Percentiles rank a stretch among this genome's conserved stretches.
phyloP scores from a whole-genome alignment of 768 basidiomycete species.

The Hericium coralloides region DNA sequence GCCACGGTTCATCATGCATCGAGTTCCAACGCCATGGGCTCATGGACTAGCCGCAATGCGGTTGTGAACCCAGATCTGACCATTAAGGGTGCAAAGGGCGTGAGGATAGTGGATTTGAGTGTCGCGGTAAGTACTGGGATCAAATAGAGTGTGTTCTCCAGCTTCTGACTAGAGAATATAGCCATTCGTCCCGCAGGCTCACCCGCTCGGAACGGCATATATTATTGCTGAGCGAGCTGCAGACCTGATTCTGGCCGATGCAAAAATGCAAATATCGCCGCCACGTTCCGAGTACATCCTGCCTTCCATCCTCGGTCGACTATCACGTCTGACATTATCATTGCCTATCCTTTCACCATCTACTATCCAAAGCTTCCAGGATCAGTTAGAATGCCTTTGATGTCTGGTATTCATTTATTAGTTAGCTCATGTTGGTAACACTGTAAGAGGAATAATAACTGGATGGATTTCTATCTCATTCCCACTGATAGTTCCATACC shows the following conservation, averaged over 20 bases:
- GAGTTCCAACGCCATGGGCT: constrained; percentile 33
- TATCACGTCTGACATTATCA: no score
- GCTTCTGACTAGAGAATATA: neutral
- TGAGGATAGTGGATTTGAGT: constrained; percentile 7
- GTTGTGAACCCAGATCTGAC: constrained; percentile 30
- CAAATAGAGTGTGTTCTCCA: neutral
- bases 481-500: no score
- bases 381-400: no score
- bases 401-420: no score
- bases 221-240: constrained; percentile 28
- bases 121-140: neutral
- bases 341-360: no score
- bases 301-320: no score
- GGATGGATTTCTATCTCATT: no score
- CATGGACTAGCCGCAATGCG: constrained; percentile 21
- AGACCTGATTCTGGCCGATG: constrained; percentile 19
- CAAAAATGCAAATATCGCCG: no score
- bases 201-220: constrained; percentile 29
- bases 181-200: constrained; percentile 23
- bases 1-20: constrained; percentile 18
- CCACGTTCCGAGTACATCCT: no score
- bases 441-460: no score
- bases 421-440: no score
- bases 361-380: no score
- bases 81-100: constrained; percentile 3